Evolutionary conservation across 2,329 filamentous ascomycete genomes (phyloP).

Genomic region (Incumbomyces lentus): DNA sequence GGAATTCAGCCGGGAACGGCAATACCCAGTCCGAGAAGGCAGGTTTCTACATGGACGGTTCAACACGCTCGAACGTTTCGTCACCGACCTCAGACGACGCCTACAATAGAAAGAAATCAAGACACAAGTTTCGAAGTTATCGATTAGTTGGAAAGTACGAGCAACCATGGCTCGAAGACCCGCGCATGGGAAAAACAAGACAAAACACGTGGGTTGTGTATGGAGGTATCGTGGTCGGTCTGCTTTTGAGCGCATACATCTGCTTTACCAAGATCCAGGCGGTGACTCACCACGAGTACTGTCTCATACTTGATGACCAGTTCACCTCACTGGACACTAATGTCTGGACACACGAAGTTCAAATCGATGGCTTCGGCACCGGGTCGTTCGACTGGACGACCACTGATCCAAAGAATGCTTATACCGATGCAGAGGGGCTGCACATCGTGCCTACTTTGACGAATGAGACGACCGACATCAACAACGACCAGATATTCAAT

Average conservation of each 20-base stretch:
- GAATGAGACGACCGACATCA: constrained; percentile 19
- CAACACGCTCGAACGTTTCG: background rate
- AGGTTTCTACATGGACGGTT: background rate
- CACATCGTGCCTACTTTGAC: constrained; percentile 48
- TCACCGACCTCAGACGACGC: background rate
- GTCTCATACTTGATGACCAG: constrained; percentile 54
- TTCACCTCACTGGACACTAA: constrained; percentile 39
- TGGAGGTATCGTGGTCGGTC: constrained; percentile 58
- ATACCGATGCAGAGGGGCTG: constrained; percentile 39
- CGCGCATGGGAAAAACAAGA: constrained; percentile 24
- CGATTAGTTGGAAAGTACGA: constrained; percentile 35
- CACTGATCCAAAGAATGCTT: constrained; percentile 37
- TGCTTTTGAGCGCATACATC: constrained; percentile 58
- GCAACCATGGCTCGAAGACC: constrained; percentile 40
- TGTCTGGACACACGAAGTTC: constrained; percentile 43
- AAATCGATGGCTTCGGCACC: constrained; percentile 38
- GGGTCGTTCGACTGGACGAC: constrained; percentile 48
- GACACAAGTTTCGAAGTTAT: background rate
- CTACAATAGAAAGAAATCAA: background rate
- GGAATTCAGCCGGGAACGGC: constrained; percentile 13
- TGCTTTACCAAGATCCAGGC: constrained; percentile 64
- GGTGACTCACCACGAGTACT: constrained; percentile 67
- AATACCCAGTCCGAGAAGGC: background rate
- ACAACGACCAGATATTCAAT: background rate
- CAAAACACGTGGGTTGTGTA: constrained; percentile 53